Evolutionary conservation across 2,329 filamentous ascomycete genomes (phyloP).

Genomic region (Mycosphaerella arachidis): DNA sequence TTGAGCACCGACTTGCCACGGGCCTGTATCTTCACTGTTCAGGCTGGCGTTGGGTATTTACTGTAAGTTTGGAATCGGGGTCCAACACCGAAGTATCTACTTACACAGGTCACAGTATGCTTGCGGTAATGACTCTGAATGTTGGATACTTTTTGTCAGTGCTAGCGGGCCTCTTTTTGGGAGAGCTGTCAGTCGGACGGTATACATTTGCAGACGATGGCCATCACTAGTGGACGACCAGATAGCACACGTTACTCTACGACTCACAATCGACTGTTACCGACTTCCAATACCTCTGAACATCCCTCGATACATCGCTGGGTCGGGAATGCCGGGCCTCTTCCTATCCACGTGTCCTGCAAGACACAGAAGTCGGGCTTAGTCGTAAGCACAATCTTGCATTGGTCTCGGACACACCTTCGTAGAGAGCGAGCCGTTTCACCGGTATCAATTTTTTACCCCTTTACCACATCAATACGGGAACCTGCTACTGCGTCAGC

Average conservation of each 20-base stretch:
- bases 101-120: constrained; percentile 59
- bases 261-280: too few species aligned
- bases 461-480: too few species aligned
- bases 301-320: too few species aligned
- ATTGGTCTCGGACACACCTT: too few species aligned
- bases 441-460: too few species aligned
- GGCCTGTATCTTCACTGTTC: constrained; percentile 64
- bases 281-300: too few species aligned
- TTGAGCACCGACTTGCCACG: constrained; percentile 74
- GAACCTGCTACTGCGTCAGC: background rate
- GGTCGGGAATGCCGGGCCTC: too few species aligned
- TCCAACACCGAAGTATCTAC: background rate
- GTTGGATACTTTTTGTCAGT: constrained; percentile 79
- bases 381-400: too few species aligned
- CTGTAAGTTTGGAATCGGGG: constrained; percentile 58
- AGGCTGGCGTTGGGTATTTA: constrained; percentile 75
- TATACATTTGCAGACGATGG: constrained; percentile 51
- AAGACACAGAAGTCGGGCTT: too few species aligned
- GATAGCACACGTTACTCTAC: too few species aligned
- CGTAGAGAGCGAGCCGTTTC: too few species aligned
- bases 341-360: too few species aligned
- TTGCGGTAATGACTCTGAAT: constrained; percentile 87
- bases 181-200: constrained; percentile 74
- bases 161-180: constrained; percentile 76
- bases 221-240: constrained; percentile 23